Evolutionary conservation across 257 asterid species (phyloP).

Genomic region (Sherardia arvensis): DNA sequence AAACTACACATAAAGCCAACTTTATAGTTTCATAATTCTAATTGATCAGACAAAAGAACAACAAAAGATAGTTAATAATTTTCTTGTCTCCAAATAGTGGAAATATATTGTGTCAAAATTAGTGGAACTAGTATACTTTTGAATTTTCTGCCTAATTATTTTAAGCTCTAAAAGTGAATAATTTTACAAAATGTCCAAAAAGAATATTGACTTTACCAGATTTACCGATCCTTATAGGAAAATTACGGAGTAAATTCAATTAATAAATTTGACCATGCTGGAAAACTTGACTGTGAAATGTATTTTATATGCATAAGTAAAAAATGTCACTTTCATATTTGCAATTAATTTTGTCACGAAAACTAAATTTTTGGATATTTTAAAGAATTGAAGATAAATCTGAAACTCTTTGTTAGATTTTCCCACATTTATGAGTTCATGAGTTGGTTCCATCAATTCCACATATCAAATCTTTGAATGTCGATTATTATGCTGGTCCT

Average conservation of each 20-base stretch:
- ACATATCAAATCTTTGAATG: background rate
- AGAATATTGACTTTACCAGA: background rate
- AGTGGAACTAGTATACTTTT: background rate
- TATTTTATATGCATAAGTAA: too few species aligned
- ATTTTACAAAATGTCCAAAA: background rate
- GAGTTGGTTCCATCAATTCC: background rate
- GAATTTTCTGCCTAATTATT: background rate
- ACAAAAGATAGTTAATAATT: background rate
- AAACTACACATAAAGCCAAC: background rate
- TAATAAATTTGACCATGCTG: too few species aligned
- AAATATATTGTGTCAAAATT: too few species aligned
- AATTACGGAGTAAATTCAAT: background rate
- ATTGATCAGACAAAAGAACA: background rate
- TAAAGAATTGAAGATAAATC: background rate
- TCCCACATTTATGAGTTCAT: slow-evolving; percentile 5
- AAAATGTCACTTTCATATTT: background rate
- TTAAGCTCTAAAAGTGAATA: background rate
- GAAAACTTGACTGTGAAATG: too few species aligned
- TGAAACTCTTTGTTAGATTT: background rate
- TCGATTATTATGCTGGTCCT: too few species aligned
- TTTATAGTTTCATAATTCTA: background rate
- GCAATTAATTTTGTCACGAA: background rate
- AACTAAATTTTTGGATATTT: background rate
- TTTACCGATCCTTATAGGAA: background rate
- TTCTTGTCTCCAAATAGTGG: background rate